Base-by-base conservation (phyloP, 257 asterid genomes). In the Plantago major region DNA sequence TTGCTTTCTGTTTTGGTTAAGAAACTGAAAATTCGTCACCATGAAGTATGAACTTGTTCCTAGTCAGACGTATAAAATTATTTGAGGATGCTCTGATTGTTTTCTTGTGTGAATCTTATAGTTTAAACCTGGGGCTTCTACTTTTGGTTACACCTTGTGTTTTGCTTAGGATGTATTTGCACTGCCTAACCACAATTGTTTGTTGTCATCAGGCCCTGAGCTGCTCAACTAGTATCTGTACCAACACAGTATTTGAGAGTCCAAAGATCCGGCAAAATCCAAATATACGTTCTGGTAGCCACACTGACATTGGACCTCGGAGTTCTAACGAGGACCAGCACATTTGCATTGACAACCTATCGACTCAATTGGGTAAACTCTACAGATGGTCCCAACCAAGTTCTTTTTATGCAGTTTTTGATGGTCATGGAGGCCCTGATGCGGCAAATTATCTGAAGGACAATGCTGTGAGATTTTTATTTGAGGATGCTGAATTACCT, bases 351-450 rank as follows among this genome's bases (percentile, higher is more conserved):
- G 99, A 92, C 59, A 87, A 92, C 71, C 79, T 92, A 42, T 71
- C 79, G 58, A 62, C 80, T 28, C 83, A 79, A 52, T 62, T 92
- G 78, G 94, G 89, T 10, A 42, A 86, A 71, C 81, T 59, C 13
- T 79, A 59, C 74, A 65, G 55, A 48, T 92, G 95, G 96, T 69
- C 95, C 44, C 73, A 79, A 51, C 86, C 96, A 4, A 70, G 88
- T 62, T 76, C 99, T 2, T 86, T 92, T 52, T 92, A 89, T 55
- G 99, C 91, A 15, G 87, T 92, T 46, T 92, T 92, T 40, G 99
- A 92, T 48, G 99, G 99, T 48, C 99, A 92, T 61, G 99, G 97
- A 46, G 99, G 99, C 49, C 74, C 88, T 18, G 89, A 68, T 30
- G 99, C 99, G 19, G 86, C 99, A 47, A 48, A 81, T 16, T 92